Evolutionary conservation across 345 rosid species (phyloP).

Genomic region (Rhizophora apiculata): DNA sequence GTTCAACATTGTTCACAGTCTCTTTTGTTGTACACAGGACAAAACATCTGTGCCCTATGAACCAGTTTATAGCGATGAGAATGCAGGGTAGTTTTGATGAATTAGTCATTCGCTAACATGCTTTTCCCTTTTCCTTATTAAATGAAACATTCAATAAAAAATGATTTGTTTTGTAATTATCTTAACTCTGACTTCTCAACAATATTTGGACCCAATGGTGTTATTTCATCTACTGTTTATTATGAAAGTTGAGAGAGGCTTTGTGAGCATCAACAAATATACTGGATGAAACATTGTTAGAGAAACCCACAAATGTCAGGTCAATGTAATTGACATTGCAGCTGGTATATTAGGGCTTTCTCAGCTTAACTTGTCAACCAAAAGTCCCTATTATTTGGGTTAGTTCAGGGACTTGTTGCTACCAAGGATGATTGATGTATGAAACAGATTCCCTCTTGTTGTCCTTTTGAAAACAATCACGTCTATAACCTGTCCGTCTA

Average conservation of each 20-base stretch:
- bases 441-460: too few species aligned
- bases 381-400: too few species aligned
- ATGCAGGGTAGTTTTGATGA: slow-evolving; percentile 55
- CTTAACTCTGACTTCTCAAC: too few species aligned
- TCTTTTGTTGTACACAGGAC: slow-evolving; percentile 45
- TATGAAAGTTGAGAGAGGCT: not conserved
- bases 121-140: too few species aligned
- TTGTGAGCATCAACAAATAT: not conserved
- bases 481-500: too few species aligned
- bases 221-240: not conserved
- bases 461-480: too few species aligned
- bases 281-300: not conserved
- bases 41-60: slow-evolving; percentile 77
- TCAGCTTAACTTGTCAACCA: not conserved
- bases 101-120: not conserved
- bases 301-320: not conserved
- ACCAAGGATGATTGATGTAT: too few species aligned
- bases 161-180: too few species aligned
- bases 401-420: too few species aligned
- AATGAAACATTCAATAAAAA: too few species aligned
- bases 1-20: not conserved
- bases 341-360: not conserved
- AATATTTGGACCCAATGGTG: not conserved
- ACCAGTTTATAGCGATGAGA: slow-evolving; percentile 83
- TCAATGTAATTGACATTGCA: too few species aligned